Base-by-base conservation (phyloP, 495 filamentous ascomycete species). In the Lasiosphaeris hirsuta region DNA sequence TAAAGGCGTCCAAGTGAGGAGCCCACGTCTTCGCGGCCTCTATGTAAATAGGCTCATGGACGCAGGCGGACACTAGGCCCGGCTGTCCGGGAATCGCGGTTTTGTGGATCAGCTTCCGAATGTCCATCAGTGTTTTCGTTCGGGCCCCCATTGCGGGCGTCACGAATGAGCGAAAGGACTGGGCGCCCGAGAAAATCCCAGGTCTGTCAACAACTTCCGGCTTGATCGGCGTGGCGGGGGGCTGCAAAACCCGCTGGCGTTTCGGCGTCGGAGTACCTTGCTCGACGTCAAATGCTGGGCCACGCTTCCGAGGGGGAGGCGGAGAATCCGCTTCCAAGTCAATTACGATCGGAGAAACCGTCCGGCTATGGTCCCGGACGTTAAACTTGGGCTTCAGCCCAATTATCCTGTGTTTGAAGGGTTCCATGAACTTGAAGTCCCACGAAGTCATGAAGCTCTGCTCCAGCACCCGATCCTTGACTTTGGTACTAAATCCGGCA, bases 81-180 rank as follows among this genome's bases (percentile, higher is more conserved):
- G 75, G 76, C 59, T 77, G 72, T 3, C 76, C 77, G 8, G 75
- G 75, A 1, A 66, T 63, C 7, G 71, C 74, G 42, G 67, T 70
- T n/a, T 52, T 43, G 0, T 57, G 44, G 9, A 80, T 78, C 7
- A 76, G 54, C 0, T 48, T 41, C 0, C 75, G 71, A 18, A 80
- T 72, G 3, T 75, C 67, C 34, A 55, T 47, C 3, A 76, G 56
- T 0, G 41, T 18, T 15, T 37, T 45, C 9, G 53, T 19, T n/a
- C 18, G 18, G 55, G 69, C 18, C 56, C 53, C 7, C 53, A 53
- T 1, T 19, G 38, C 30, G 19, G 30, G 33, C 33, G 17, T 34
- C 51, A 0, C 37, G 17, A 10, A 47, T 15, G 30, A 30, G 23
- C 7, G 49, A 53, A 2, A 52, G 51, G 7, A 38, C 11, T 0